phyloP scores from a whole-genome alignment of 106 monocot genomes.

The Dendrobium nobile region DNA sequence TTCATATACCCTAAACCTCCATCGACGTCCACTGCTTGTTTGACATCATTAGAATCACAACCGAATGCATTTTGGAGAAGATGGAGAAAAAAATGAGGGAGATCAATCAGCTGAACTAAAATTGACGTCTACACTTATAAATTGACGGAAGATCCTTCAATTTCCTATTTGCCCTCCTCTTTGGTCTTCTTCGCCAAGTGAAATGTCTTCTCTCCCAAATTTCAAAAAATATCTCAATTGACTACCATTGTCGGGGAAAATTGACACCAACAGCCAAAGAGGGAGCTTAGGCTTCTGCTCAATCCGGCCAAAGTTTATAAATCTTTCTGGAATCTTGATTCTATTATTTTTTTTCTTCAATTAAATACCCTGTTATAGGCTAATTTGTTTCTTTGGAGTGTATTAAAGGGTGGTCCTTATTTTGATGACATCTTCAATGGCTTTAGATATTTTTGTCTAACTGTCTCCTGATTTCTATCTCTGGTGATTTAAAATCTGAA shows the following conservation, averaged over 20 bases:
- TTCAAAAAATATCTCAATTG: background rate
- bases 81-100: too few species aligned
- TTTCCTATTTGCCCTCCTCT: background rate
- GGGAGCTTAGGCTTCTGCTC: background rate
- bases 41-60: too few species aligned
- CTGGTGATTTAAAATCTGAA: background rate
- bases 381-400: background rate
- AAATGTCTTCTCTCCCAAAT: background rate
- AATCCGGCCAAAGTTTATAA: background rate
- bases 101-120: too few species aligned
- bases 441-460: background rate
- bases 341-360: background rate
- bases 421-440: background rate
- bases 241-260: background rate
- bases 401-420: background rate
- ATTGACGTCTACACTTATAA: too few species aligned
- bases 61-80: too few species aligned
- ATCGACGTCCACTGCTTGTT: too few species aligned
- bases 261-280: background rate
- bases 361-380: background rate
- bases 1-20: too few species aligned
- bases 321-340: background rate
- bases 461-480: background rate
- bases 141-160: background rate
- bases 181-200: background rate